Conservation (phyloP, 805 yeast species). For the Suhomyces pyralidae region DNA sequence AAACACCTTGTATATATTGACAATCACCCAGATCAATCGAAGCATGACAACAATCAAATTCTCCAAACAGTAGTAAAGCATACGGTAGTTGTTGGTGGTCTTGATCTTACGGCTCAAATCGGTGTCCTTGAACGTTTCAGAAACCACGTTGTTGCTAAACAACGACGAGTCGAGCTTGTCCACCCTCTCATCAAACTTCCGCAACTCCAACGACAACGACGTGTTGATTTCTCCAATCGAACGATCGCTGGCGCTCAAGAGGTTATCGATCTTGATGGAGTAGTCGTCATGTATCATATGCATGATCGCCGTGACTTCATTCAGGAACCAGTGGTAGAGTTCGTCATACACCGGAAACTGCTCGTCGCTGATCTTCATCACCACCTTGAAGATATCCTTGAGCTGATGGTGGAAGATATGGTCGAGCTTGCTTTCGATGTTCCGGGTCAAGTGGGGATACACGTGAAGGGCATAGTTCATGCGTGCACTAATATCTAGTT, state of each 20-base stretch:
- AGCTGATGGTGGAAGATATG: constrained; percentile 16
- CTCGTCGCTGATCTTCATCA: constrained; percentile 29
- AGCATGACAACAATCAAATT: constrained; percentile 49
- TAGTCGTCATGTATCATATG: constrained; percentile 41
- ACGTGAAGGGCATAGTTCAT: constrained; percentile 17
- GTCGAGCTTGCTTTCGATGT: constrained; percentile 14
- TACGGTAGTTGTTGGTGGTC: constrained; percentile 33
- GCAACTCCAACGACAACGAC: constrained; percentile 58
- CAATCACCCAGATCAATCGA: constrained; percentile 57
- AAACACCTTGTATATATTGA: constrained; percentile 42
- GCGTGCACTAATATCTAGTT: constrained; percentile 12
- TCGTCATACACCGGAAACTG: constrained; percentile 33
- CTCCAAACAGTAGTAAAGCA: constrained; percentile 47
- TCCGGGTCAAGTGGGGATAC: constrained; percentile 18
- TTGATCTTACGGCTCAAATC: constrained; percentile 8
- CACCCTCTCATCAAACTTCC: constrained; percentile 49
- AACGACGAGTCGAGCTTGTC: constrained; percentile 40
- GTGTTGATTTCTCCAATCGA: constrained; percentile 73
- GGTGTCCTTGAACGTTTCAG: constrained; percentile 19
- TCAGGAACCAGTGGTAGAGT: constrained; percentile 29
- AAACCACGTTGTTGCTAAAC: constrained; percentile 22
- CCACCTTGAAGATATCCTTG: constrained; percentile 12
- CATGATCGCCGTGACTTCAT: constrained; percentile 34
- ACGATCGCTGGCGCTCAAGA: constrained; percentile 62
- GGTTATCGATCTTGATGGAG: constrained; percentile 55